Conservation (phyloP, 805 yeast genomes). For the Lipomyces yamanashiensis region DNA sequence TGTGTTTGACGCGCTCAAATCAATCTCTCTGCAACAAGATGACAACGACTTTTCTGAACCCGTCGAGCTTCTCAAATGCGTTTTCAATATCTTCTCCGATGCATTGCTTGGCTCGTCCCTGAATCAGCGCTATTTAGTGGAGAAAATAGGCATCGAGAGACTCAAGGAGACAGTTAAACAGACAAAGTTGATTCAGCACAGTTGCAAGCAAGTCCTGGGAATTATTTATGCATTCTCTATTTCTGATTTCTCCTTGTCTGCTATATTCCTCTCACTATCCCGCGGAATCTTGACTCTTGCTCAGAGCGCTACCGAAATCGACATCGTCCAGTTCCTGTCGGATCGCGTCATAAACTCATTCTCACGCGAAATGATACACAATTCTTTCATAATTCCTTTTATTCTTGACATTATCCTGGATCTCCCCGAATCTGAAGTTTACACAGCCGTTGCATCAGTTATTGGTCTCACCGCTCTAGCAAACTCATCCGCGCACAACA, state of each 20-base stretch:
- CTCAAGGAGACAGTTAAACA: constrained; percentile 11
- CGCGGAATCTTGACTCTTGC: constrained; percentile 23
- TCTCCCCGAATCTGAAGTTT: constrained; percentile 12
- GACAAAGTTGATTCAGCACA: constrained; percentile 19
- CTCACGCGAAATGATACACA: constrained; percentile 25
- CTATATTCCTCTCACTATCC: constrained; percentile 32
- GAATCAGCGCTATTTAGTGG: constrained; percentile 31
- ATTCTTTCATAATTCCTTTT: constrained; percentile 20
- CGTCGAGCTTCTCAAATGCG: constrained; percentile 36
- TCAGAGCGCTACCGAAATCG: constrained; percentile 1
- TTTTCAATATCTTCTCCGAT: constrained; percentile 35
- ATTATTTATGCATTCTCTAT: constrained; percentile 33
- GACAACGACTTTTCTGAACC: constrained; percentile 35
- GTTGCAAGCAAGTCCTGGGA: constrained; percentile 32
- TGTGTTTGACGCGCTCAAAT: constrained; percentile 28
- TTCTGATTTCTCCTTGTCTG: constrained; percentile 35
- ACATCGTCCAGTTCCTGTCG: constrained; percentile 4
- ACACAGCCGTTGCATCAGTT: constrained; percentile 27
- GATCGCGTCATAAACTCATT: constrained; percentile 24
- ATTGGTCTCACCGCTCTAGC: constrained; percentile 19
- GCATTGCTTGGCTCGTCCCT: constrained; percentile 23
- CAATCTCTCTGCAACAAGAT: constrained; percentile 17
- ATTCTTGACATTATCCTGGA: constrained; percentile 13
- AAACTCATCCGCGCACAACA: constrained; percentile 19
- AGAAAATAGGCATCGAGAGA: constrained; percentile 17